Evolutionary conservation across 495 filamentous ascomycete genomes (phyloP).

Genomic region (Penicillium lagena): DNA sequence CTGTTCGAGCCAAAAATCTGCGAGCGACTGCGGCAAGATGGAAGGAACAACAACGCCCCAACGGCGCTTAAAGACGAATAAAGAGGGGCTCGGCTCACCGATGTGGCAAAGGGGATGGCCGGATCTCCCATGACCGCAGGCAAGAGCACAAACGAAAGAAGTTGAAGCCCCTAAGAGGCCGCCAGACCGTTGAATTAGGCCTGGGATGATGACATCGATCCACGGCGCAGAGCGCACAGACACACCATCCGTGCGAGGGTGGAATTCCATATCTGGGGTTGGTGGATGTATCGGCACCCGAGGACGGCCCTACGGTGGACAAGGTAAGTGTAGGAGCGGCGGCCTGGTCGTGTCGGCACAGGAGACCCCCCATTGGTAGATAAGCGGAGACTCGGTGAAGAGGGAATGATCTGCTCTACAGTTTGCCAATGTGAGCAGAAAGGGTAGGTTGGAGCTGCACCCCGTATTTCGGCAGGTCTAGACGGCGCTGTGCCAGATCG

Average conservation of each 20-base stretch:
- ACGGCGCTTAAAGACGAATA: constrained; percentile 11
- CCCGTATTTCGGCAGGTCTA: no score
- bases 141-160: constrained; percentile 6
- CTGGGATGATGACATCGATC: constrained; percentile 12
- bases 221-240: constrained; percentile 18
- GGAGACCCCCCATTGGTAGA: no score
- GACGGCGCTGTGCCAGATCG: no score
- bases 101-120: constrained; percentile 1
- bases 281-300: neutral
- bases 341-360: no score
- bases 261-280: constrained; percentile 16
- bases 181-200: constrained; percentile 10
- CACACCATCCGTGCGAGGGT: constrained; percentile 8
- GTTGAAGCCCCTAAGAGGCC: constrained; percentile 17
- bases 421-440: no score
- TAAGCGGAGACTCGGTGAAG: no score
- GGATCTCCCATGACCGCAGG: constrained; percentile 3
- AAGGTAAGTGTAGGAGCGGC: no score
- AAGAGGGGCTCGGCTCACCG: neutral
- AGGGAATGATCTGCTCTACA: no score
- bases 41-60: constrained; percentile 3
- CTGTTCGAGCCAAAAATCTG: no score
- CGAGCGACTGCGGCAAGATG: no score
- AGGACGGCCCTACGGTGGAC: no score
- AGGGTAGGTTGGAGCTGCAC: no score